Base-by-base conservation (phyloP, 805 yeast genomes). In the Schizosaccharomyces osmophilus region DNA sequence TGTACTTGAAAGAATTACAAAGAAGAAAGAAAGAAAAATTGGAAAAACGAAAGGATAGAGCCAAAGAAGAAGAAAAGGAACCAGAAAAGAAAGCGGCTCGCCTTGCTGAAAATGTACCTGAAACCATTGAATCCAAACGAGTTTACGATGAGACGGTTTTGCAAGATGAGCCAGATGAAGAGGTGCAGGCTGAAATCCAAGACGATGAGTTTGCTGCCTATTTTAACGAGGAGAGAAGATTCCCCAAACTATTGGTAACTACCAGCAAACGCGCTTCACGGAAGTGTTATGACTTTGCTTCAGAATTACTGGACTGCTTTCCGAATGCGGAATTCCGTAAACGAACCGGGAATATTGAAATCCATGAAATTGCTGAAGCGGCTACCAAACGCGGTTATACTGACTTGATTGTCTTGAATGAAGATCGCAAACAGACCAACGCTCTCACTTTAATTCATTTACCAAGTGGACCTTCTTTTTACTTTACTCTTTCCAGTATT, bases 391-490 rank as follows among this genome's bases (percentile, higher is more conserved):
- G 97, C 69, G 90, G 83, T 24, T 93, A 79, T 73, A 89, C 97
- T 0, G 95, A 89, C 69, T 74, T 93, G 67, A 75, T 93, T 39
- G 88, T 93, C 59, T 81, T 93, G 63, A 93, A 93, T 70, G 98
- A 93, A 72, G 96, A 87, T 73, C 89, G 89, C 73, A 93, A 90
- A 72, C 79, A 78, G 64, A 94, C 93, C 48, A 89, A 85, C 61
- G 98, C 98, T 1, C 73, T 93, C 63, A 87, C 97, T 0, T 85
- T 93, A 68, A 84, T 93, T 62, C 96, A 93, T 73, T 77, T 93
- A 63, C 98, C 98, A 8, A 85, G 79, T 58, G 98, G 98, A 0
- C 98, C 98, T 45, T 85, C 97, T 0, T 87, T 87, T 70, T 89
- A 90, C 73, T 93, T 93, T 68, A 83, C 93, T 36, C 75, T 93